A percentile compares a stretch with the other conserved stretches of the same genome.
Conservation (phyloP, 2,329 filamentous ascomycete species). For the Ceratocystis colombiana region DNA sequence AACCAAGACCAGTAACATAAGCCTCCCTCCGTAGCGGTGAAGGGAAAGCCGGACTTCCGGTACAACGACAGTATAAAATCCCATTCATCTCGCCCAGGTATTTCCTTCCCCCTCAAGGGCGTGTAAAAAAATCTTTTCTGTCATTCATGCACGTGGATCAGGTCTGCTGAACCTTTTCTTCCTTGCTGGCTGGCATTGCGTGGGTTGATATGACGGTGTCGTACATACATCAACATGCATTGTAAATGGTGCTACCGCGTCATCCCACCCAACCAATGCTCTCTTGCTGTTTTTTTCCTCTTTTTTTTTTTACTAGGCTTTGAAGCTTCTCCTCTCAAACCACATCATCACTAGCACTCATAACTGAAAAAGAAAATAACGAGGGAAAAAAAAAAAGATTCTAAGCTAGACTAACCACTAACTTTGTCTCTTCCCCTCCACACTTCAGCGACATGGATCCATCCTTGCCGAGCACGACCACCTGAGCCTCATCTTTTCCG, state of each 20-base stretch:
- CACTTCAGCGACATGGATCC: neutral
- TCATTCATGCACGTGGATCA: constrained; percentile 12
- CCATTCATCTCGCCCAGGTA: neutral
- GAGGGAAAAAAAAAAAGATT: neutral
- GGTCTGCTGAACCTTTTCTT: neutral
- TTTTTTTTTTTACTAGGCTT: no score
- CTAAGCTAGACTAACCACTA: neutral
- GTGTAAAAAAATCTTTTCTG: neutral
- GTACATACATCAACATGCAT: neutral
- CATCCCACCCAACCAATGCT: neutral
- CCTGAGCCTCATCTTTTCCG: constrained; percentile 3
- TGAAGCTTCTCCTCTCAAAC: neutral
- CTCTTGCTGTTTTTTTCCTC: no score
- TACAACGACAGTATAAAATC: neutral
- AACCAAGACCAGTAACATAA: neutral
- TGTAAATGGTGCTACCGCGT: neutral
- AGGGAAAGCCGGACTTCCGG: neutral
- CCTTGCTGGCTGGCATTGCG: neutral
- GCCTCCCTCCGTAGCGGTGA: neutral
- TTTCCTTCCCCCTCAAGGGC: neutral
- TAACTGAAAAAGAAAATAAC: neutral
- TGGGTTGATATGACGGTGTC: neutral
- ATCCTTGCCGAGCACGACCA: constrained; percentile 5
- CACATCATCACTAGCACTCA: no score
- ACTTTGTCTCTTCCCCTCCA: neutral